These are phyloP conservation scores for Pseudogymnoascus sp. DNA, from an alignment of 2,329 filamentous ascomycete genomes.

Conservation along the genomic window DNA sequence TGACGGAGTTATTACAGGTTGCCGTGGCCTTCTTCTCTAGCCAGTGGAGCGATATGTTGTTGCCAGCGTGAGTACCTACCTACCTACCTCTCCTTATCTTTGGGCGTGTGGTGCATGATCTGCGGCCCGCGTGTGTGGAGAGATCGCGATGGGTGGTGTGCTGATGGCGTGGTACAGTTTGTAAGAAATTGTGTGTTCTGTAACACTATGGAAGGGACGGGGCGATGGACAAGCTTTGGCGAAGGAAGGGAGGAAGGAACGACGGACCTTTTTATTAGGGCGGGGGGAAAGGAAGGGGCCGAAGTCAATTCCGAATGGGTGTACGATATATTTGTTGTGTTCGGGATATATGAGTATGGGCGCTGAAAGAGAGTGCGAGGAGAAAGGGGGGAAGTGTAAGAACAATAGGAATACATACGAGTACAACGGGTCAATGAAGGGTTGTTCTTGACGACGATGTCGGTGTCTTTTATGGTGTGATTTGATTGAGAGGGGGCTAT, in stretches of 20 bases:
- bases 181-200: not conserved
- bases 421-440: not conserved
- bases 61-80: slow-evolving; percentile 48
- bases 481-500: not conserved
- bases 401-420: slow-evolving; percentile 4
- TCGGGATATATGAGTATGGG: not conserved
- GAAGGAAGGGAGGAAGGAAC: not conserved
- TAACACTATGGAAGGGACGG: not conserved
- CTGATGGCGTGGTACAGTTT: not conserved
- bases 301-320: not conserved
- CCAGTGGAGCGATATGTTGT: slow-evolving; percentile 58
- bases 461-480: not conserved
- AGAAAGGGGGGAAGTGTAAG: not conserved
- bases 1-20: slow-evolving; percentile 37
- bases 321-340: slow-evolving; percentile 3
- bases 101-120: not conserved
- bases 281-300: not conserved
- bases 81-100: not conserved
- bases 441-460: not conserved
- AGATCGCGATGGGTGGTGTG: not conserved
- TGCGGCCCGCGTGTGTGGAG: no score
- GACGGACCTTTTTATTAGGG: not conserved
- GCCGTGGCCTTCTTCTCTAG: slow-evolving; percentile 60
- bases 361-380: not conserved
- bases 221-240: not conserved